Conservation (phyloP, 257 asterid species). For the Scutellaria barbata region DNA sequence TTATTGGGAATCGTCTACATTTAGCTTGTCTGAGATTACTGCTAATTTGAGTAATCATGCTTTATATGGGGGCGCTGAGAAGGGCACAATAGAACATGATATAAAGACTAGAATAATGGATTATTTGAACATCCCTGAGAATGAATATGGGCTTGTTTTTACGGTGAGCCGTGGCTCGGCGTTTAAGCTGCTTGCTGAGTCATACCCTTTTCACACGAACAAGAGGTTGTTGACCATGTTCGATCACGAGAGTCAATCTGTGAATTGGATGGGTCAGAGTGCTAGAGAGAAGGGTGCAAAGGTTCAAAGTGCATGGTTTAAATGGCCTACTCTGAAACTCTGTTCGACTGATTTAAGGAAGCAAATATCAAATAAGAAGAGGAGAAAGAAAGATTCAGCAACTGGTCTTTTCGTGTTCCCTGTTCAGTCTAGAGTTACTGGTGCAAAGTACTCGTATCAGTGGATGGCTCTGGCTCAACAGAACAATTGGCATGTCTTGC, state of each 20-base stretch:
- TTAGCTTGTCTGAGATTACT: slow-evolving; percentile 94
- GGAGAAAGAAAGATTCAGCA: slow-evolving; percentile 88
- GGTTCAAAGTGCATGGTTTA: slow-evolving; percentile 95
- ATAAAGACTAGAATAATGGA: slow-evolving; percentile 88
- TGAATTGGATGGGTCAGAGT: slow-evolving; percentile 96
- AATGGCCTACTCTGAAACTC: slow-evolving; percentile 95
- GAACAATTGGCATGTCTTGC: slow-evolving; percentile 98
- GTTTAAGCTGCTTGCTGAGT: slow-evolving; percentile 86
- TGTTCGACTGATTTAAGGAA: slow-evolving; percentile 93
- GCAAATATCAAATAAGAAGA: slow-evolving; percentile 85
- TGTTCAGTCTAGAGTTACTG: slow-evolving; percentile 95
- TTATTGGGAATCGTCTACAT: slow-evolving; percentile 95
- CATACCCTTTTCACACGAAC: slow-evolving; percentile 95
- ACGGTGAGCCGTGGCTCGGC: slow-evolving; percentile 99
- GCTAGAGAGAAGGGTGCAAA: slow-evolving; percentile 97
- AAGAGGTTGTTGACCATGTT: slow-evolving; percentile 93
- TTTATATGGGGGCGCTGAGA: slow-evolving; percentile 91
- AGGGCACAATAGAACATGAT: slow-evolving; percentile 85
- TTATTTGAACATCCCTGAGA: slow-evolving; percentile 93
- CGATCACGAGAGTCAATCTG: slow-evolving; percentile 97
- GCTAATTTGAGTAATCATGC: slow-evolving; percentile 98
- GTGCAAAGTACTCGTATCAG: slow-evolving; percentile 95
- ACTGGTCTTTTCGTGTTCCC: slow-evolving; percentile 96
- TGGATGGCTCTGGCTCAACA: slow-evolving; percentile 99
- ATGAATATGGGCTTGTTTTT: slow-evolving; percentile 94